phyloP scores from a whole-genome alignment of 2,329 filamentous ascomycete species.

The Furcasterigmium sp. region DNA sequence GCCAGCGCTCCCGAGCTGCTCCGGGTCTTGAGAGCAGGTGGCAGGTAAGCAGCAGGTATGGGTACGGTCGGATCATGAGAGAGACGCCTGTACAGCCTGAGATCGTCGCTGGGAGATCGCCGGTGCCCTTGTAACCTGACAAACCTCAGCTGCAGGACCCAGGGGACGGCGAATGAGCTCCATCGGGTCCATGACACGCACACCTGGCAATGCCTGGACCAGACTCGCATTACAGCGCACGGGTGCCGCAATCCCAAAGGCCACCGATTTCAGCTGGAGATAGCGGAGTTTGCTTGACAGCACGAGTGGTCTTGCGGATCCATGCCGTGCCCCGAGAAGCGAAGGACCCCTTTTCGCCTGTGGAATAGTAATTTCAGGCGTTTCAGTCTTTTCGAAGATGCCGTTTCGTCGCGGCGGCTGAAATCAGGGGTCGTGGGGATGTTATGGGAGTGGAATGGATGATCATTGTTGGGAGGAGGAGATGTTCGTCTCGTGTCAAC shows the following conservation, averaged over 20 bases:
- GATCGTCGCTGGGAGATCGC: constrained; percentile 1
- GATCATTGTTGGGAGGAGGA: no score
- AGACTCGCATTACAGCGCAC: not conserved
- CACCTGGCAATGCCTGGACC: not conserved
- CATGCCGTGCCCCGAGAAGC: not conserved
- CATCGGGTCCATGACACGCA: not conserved
- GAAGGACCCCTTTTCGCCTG: no score
- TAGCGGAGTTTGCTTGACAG: not conserved
- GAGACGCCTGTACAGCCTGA: not conserved
- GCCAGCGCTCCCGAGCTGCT: not conserved
- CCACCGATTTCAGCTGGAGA: not conserved
- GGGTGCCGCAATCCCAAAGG: not conserved
- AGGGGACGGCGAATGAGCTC: not conserved
- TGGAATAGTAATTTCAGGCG: not conserved
- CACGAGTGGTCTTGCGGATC: not conserved
- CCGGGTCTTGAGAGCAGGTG: not conserved
- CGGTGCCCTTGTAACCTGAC: not conserved
- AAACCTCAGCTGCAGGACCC: not conserved
- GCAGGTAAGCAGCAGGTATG: not conserved
- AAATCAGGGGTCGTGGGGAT: no score
- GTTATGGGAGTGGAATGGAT: no score
- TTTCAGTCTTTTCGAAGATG: no score
- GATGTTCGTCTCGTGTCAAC: no score
- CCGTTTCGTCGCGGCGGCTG: no score
- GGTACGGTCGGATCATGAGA: not conserved